Conservation (phyloP, 805 yeast genomes). For the Lachancea thermotolerans region DNA sequence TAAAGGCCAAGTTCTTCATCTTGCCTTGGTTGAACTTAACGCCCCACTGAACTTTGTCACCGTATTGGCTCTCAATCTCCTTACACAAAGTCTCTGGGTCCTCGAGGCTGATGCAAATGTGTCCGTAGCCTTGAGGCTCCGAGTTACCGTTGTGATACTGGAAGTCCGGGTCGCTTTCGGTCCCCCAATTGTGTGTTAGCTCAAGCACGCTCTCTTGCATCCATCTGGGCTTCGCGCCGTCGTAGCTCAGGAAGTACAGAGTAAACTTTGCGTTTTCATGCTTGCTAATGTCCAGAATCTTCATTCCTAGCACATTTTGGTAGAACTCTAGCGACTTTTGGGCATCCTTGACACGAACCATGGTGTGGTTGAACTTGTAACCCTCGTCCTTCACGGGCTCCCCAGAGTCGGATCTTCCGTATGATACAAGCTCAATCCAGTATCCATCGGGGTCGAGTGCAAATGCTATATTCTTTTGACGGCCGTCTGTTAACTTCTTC, state of each 20-base stretch:
- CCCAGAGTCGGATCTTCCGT: slow-evolving; percentile 27
- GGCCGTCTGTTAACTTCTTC: slow-evolving; percentile 81
- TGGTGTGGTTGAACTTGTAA: slow-evolving; percentile 67
- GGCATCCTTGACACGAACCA: slow-evolving; percentile 91
- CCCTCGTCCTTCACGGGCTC: slow-evolving; percentile 15
- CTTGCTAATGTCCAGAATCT: slow-evolving; percentile 49
- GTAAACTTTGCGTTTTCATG: slow-evolving; percentile 72
- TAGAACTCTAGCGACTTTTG: slow-evolving; percentile 70
- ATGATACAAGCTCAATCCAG: slow-evolving; percentile 87
- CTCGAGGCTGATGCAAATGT: slow-evolving; percentile 65
- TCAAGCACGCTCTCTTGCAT: slow-evolving; percentile 68
- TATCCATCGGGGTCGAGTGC: slow-evolving; percentile 94
- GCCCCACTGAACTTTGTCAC: slow-evolving; percentile 53
- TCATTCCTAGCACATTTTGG: slow-evolving; percentile 73
- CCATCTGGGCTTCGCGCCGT: slow-evolving; percentile 36
- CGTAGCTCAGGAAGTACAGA: slow-evolving; percentile 78
- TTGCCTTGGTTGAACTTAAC: slow-evolving; percentile 50
- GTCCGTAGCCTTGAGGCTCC: slow-evolving; percentile 78
- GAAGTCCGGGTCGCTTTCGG: slow-evolving; percentile 71
- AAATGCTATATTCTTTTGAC: slow-evolving; percentile 90
- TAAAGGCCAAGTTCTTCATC: slow-evolving; percentile 57
- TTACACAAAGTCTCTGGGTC: slow-evolving; percentile 46
- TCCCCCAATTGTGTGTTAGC: slow-evolving; percentile 93
- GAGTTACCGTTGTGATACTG: slow-evolving; percentile 80
- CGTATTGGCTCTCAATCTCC: slow-evolving; percentile 39